Conservation (phyloP, 1,284 basidiomycete species). For the Agaricales sp. region DNA sequence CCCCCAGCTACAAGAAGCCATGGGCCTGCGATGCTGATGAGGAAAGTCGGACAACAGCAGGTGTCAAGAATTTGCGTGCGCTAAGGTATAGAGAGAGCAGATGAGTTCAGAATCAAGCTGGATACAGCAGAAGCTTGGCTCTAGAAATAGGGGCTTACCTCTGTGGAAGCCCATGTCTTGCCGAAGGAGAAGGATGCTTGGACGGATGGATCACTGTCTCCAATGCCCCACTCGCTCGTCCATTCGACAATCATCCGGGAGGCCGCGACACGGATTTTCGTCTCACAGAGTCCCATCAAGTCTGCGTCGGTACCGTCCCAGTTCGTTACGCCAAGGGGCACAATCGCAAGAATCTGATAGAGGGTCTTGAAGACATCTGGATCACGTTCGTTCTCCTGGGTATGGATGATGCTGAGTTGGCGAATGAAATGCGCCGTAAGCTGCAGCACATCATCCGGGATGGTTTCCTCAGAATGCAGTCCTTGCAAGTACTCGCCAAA, state of each 20-base stretch:
- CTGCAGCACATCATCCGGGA: slow-evolving; percentile 4
- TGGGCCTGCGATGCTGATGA: slow-evolving; percentile 10
- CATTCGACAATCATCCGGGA: not conserved
- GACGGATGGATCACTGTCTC: slow-evolving; percentile 9
- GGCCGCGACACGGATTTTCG: slow-evolving; percentile 4
- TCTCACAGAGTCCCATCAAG: not conserved
- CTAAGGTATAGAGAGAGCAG: not conserved
- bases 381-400: slow-evolving; percentile 3
- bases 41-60: slow-evolving; percentile 8
- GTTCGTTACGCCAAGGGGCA: slow-evolving; percentile 2
- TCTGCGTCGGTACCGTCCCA: slow-evolving; percentile 3
- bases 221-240: slow-evolving; percentile 6
- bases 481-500: slow-evolving; percentile 7
- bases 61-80: not conserved
- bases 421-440: slow-evolving; percentile 8
- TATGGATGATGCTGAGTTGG: slow-evolving; percentile 1
- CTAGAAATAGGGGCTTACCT: no score
- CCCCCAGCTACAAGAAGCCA: slow-evolving; percentile 9
- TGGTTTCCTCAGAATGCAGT: not conserved
- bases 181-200: slow-evolving; percentile 7
- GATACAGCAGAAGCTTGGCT: not conserved
- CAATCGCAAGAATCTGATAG: slow-evolving; percentile 1
- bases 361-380: slow-evolving; percentile 1
- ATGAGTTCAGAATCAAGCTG: not conserved
- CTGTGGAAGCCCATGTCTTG: slow-evolving; percentile 3